A percentile compares a stretch with the other conserved stretches of the same genome.
Evolutionary conservation across 306 rosid species (phyloP).

Genomic region (Dalbergia cultrata): DNA sequence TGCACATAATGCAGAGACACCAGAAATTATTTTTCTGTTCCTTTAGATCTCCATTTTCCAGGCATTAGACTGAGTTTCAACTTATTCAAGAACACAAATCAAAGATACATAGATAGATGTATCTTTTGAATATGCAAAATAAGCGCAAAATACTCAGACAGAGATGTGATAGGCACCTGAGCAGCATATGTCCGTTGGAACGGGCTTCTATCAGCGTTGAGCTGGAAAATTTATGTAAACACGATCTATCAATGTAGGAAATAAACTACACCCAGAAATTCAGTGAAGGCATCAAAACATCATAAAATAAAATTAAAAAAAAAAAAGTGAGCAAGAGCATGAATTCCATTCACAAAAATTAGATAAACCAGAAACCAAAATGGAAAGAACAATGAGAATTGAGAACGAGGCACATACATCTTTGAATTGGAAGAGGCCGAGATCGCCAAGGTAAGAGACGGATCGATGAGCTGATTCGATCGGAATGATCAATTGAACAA

Average conservation of each 20-base stretch:
- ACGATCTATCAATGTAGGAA: conserved; percentile 17
- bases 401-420: conserved; percentile 54
- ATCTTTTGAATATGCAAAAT: not conserved
- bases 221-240: conserved; percentile 53
- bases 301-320: not conserved
- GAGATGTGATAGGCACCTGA: conserved; percentile 62
- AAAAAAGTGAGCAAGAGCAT: conserved; percentile 6
- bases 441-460: conserved; percentile 78
- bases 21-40: not conserved
- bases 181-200: conserved; percentile 83
- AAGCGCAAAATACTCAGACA: conserved; percentile 5
- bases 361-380: conserved; percentile 15
- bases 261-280: not conserved
- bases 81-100: conserved; percentile 4
- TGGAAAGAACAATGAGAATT: conserved; percentile 4
- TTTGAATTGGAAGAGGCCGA: conserved; percentile 86
- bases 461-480: conserved; percentile 71
- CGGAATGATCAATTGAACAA: conserved; percentile 85
- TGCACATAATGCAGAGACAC: conserved; percentile 7
- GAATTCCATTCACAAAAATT: not conserved
- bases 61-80: conserved; percentile 3
- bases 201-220: conserved; percentile 80
- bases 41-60: not conserved
- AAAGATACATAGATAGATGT: not conserved
- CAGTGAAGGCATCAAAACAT: not conserved